Base-by-base conservation (phyloP, 1,139 yeast species). In the Torulaspora globosa region DNA sequence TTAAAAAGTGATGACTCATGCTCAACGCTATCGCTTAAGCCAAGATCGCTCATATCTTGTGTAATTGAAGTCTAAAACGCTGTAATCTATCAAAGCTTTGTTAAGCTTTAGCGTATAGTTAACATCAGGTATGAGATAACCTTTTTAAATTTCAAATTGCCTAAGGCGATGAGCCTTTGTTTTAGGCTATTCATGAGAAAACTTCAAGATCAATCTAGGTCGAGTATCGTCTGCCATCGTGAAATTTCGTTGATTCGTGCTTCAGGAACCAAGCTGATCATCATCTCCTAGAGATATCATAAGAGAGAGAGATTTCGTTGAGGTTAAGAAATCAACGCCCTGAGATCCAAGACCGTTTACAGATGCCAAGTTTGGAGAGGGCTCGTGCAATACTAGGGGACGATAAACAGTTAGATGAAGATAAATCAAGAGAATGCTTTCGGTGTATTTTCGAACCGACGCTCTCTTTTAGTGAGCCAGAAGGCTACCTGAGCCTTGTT, bases 351-450 rank as follows among this genome's bases (percentile, higher is more conserved):
- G 46, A 16, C 41, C 9, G 19, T 19, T 24, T 18, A 12, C 30
- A n/a, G 16, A 28, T 37, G 33, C 36, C 29, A 12, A 34, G 27
- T 11, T 27, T 40, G 16, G 31, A 41, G 7, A 26, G 41, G 14
- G 42, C 39, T 14, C 30, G 37, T 23, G 46, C 36, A 5, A 40
- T 44, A n/a, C 19, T 44, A 30, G 33, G 34, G 29, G n/a, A 26
- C 14, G 37, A n/a, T 18, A 30, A 39, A 11, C 42, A n/a, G 12
- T 39, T 47, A 18, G 43, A 41, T 5, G 36, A 31, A 15, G 44
- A 39, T 14, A 40, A 39, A 24, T 41, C 50, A 5, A 38, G 18
- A 19, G 40, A 42, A 19, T 46, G 47, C 29, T 35, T 35, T 14
- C 31, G 41, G n/a, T 33, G 6, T 10, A 33, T 44, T 21, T 49